Base-by-base conservation (phyloP, 208 protist species). In the Leishmania lainsoni region DNA sequence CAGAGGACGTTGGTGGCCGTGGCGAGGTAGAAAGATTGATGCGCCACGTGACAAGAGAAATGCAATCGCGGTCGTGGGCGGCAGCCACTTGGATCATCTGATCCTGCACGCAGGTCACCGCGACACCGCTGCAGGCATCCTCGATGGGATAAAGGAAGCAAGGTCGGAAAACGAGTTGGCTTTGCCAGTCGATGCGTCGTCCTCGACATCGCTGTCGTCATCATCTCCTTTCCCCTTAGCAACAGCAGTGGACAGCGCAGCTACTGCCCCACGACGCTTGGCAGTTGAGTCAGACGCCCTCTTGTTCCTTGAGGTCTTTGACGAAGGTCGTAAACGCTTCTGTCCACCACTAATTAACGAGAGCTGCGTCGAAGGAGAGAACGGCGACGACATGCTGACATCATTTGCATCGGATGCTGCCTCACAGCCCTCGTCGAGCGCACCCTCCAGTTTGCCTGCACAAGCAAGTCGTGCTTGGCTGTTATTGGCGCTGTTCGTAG, bases 31-130 rank as follows among this genome's bases (percentile, higher is more conserved):
- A 16, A 52, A 17, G n/a, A 4, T 48, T 75, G 39, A 85, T 63
- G 39, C 70, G 80, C 85, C 90, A 94, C 70, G 87, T 90, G 26
- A 94, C 82, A 0, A 92, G 51, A 14, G 90, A 89, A 12, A 94
- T 45, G 72, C 73, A 94, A 17, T 83, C 63, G 49, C 80, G 45
- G 54, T 92, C 86, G 65, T 94, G 89, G 0, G 87, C 81, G 1
- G 82, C 88, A 49, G 86, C 80, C 66, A 88, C 85, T 10, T 90
- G 79, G 0, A 94, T 74, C 17, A 81, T 48, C 52, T 81, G 75
- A 49, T 87, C 72, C 5, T 45, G 56, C 6, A 81, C 88, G 5
- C 56, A 56, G 0, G 86, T 35, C 52, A 90, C 83, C 8, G 75
- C 88, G 56, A 92, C 32, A 6, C 90, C 90, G 66, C 29, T 82